Evolutionary conservation across 2,329 filamentous ascomycete species (phyloP).

Genomic region (Tolypocladium endophyticum): DNA sequence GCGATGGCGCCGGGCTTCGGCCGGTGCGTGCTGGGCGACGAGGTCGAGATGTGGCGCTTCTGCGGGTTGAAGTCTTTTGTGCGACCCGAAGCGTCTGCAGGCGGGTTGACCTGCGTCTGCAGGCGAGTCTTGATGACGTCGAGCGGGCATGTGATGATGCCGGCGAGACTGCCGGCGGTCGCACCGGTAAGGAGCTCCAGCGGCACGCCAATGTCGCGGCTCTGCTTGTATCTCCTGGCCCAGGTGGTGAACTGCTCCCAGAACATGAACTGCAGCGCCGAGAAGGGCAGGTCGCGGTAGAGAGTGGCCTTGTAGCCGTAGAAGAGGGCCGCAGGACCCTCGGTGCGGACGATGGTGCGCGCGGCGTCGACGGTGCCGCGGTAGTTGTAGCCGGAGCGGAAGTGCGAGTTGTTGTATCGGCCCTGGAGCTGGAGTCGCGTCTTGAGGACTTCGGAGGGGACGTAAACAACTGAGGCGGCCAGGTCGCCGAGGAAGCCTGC

Average conservation of each 20-base stretch:
- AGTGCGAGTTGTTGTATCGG: conserved; percentile 88
- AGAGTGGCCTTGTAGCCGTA: conserved; percentile 96
- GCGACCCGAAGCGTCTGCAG: conserved; percentile 15
- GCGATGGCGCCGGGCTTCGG: conserved; percentile 67
- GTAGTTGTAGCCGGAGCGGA: conserved; percentile 94
- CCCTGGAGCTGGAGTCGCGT: conserved; percentile 94
- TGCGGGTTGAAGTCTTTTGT: conserved; percentile 33
- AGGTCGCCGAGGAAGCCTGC: conserved; percentile 86
- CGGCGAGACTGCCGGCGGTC: conserved; percentile 82
- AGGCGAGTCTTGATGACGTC: conserved; percentile 96
- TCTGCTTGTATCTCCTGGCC: conserved; percentile 69
- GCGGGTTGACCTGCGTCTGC: conserved; percentile 69
- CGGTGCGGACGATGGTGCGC: conserved; percentile 70
- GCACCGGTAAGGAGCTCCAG: conserved; percentile 85
- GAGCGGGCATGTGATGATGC: conserved; percentile 87
- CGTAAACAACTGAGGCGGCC: conserved; percentile 85
- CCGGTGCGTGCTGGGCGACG: conserved; percentile 75
- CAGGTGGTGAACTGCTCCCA: conserved; percentile 87
- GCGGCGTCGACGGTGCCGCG: conserved; percentile 74
- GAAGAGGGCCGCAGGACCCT: conserved; percentile 80
- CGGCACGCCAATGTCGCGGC: conserved; percentile 72
- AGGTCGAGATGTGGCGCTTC: conserved; percentile 75
- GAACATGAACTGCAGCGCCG: conserved; percentile 92
- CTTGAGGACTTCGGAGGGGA: conserved; percentile 94
- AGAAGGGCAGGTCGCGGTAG: conserved; percentile 89